Evolutionary conservation across 345 rosid genomes (phyloP).

Genomic region (Salix suchowensis): DNA sequence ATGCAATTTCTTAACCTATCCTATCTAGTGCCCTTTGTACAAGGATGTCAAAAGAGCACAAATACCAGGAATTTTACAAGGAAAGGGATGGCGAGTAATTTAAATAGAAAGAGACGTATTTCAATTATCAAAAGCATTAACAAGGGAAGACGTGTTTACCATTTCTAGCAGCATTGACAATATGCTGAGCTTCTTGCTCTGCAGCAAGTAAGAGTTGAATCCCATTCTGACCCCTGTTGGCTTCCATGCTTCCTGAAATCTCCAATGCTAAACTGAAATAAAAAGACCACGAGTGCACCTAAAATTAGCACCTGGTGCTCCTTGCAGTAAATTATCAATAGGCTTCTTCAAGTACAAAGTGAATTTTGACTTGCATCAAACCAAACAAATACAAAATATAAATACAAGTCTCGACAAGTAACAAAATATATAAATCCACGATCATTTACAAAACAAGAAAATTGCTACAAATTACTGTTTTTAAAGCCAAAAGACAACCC

Average conservation of each 20-base stretch:
- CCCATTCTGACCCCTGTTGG: slow-evolving; percentile 68
- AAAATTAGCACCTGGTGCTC: neutral
- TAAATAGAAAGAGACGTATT: neutral
- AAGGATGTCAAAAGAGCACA: neutral
- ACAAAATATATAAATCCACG: neutral
- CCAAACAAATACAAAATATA: neutral
- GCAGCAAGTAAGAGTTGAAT: slow-evolving; percentile 91
- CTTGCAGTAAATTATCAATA: neutral
- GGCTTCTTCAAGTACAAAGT: neutral
- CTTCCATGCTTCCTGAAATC: slow-evolving; percentile 46
- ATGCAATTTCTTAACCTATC: neutral
- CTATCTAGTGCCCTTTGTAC: neutral
- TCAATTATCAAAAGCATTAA: neutral
- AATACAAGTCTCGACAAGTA: neutral
- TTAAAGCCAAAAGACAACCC: neutral
- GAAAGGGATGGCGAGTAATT: neutral
- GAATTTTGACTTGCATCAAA: neutral
- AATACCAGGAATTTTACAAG: neutral
- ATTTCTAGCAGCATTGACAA: slow-evolving; percentile 65
- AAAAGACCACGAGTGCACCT: neutral
- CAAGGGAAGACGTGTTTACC: slow-evolving; percentile 25
- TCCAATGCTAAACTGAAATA: neutral
- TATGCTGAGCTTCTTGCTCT: slow-evolving; percentile 86
- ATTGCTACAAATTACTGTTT: neutral
- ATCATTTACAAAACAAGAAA: neutral